Evolutionary conservation across 2,329 filamentous ascomycete genomes (phyloP), one percentile per base, ranked within the genome.

Genomic region (Colletotrichum echinochloae): DNA sequence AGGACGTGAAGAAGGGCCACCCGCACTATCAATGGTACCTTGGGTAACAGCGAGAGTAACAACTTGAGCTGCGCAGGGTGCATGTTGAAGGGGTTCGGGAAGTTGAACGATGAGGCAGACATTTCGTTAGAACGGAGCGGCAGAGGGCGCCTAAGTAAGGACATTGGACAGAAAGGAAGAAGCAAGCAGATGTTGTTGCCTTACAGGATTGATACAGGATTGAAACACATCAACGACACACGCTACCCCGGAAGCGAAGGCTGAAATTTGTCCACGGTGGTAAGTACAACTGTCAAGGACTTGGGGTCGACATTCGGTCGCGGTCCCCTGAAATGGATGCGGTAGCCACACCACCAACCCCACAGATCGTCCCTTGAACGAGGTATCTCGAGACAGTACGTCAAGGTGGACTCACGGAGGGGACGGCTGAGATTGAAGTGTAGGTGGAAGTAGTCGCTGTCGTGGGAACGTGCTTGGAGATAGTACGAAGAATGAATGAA

Each of bases 1-100:
- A 97, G 83, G 2, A 90, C 77, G 75, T 94, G 92, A 57, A 86
- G 81, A 16, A 93, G 72, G 2, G 89, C 85, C 1, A 90, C 87
- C 72, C 89, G 89, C n/a, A 88, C 76, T 11, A 93, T 83, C 12
- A 90, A 81, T 0, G 92, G 91, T 2, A 93, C 76, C 73, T 87
- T 85, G 12, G 88, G 86, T 33, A 90, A 73, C n/a, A 89, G 72
- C 23, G 77, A 70, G 65, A 73, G 60, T 46, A 73, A 44, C 8
- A 73, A 39, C 54, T 71, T 73, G 57, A 65, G 59, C 28, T 72
- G 65, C 49, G 54, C 46, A 26, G 71, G 65, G 39, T 71, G 57
- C 71, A 64, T 72, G 49, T 72, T 49, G 57, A 69, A 60, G 16
- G 60, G 48, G 20, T 69, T 71, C 20, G 52, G 52, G 18, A 37